Base-by-base conservation (phyloP, 139 green algal genomes). In the Haematococcus sp. region DNA sequence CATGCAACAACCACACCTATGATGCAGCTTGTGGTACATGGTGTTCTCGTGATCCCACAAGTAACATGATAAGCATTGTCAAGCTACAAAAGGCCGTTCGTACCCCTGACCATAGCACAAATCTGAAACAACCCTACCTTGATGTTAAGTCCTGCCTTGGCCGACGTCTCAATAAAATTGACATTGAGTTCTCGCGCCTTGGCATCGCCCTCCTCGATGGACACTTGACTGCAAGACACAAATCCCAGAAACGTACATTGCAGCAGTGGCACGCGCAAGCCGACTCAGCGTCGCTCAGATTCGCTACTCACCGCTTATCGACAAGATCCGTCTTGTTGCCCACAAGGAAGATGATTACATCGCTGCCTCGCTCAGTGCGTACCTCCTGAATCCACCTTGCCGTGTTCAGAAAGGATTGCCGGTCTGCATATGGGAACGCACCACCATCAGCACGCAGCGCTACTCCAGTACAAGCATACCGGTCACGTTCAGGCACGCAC, bases 301-400 rank as follows among this genome's bases (percentile, higher is more conserved):
- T 43, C 4, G 7, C 19, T 22, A 31, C 79, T 33, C 76, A 90
- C 88, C 95, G 84, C 79, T 96, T 97, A 77, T 98, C 95, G 27
- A 97, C 89, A 59, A 99, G 75, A 76, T 99, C 96, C 22, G 95
- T 98, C 82, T 99, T 99, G 88, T 99, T 99, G 56, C 96, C 96
- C 17, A 99, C 95, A 22, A 98, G 73, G 66, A 98, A 95, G 58
- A 99, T 95, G 72, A 99, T 98, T 1, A 99, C 96, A 76, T 99
- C 96, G 59, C 85, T 92, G 32, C 96, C 96, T 0, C 96, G 87
- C 81, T 99, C 96, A 2, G 93, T 92, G 17, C 96, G 84, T 22
- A 99, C 96, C 78, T 99, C 95, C 78, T 98, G 90, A 54, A 99
- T 93, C 96, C 96, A 99, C 1, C 96, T 85, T 35, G 87, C 83